Conservation (phyloP, 2,329 filamentous ascomycete species). For the Leptosphaerulina australis region DNA sequence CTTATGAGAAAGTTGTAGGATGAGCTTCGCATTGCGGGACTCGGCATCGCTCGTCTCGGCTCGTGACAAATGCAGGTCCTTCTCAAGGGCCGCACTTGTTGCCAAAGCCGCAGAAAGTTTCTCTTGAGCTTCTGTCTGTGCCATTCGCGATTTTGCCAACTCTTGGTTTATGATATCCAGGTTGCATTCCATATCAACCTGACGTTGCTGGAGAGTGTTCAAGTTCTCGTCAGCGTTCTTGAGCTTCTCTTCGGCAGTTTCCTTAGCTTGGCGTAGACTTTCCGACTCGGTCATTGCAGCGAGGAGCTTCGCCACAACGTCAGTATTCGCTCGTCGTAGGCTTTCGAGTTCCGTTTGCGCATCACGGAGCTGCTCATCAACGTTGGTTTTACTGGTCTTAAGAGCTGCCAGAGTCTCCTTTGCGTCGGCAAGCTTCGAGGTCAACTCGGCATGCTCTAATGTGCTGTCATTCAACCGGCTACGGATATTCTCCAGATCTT, state of each 20-base stretch:
- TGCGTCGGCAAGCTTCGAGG: not conserved
- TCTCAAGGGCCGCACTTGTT: slow-evolving; percentile 22
- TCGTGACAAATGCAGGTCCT: slow-evolving; percentile 21
- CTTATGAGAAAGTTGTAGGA: slow-evolving; percentile 21
- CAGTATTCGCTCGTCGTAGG: slow-evolving; percentile 23
- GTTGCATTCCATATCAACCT: slow-evolving; percentile 1
- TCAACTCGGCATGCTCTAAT: not conserved
- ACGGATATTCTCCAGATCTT: slow-evolving; percentile 1
- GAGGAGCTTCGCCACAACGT: slow-evolving; percentile 3
- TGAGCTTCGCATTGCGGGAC: slow-evolving; percentile 22
- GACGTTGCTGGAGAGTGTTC: not conserved
- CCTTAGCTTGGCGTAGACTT: not conserved
- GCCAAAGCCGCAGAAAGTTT: slow-evolving; percentile 17
- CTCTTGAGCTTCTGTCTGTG: not conserved
- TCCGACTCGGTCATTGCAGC: not conserved
- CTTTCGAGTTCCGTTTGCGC: slow-evolving; percentile 27
- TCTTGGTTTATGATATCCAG: slow-evolving; percentile 1
- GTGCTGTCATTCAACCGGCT: not conserved
- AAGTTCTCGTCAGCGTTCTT: not conserved
- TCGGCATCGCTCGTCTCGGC: slow-evolving; percentile 27
- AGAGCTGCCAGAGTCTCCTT: not conserved
- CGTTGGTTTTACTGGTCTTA: slow-evolving; percentile 15
- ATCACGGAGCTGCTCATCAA: slow-evolving; percentile 15
- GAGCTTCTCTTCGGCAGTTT: not conserved
- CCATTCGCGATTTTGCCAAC: not conserved